phyloP scores from a whole-genome alignment of 345 rosid genomes.

The Eucalyptus sp. region DNA sequence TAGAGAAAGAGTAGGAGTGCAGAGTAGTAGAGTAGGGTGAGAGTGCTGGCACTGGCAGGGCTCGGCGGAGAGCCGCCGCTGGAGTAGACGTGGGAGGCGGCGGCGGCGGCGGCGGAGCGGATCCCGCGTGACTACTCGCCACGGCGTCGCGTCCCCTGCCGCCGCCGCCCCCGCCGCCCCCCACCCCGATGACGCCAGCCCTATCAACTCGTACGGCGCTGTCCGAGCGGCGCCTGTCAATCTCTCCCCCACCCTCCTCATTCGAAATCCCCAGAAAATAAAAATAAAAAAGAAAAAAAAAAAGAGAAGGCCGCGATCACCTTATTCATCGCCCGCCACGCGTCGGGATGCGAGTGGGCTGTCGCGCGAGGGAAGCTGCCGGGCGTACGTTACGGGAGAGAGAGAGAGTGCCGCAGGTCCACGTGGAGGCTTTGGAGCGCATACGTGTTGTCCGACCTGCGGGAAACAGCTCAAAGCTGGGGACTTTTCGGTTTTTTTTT shows the following conservation, averaged over 20 bases:
- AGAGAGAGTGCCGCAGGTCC: not conserved
- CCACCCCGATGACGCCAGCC: not conserved
- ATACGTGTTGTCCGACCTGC: not conserved
- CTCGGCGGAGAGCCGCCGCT: conserved; percentile 4
- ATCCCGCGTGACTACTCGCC: not conserved
- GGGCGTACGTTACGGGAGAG: not conserved
- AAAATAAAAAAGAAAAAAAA: no score
- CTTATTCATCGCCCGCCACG: not conserved
- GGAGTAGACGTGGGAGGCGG: not conserved
- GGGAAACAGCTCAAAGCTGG: not conserved
- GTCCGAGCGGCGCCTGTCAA: not conserved
- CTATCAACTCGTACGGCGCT: not conserved
- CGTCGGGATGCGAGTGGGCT: not conserved
- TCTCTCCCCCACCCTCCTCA: not conserved
- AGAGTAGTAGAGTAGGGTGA: not conserved
- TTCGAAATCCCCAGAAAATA: not conserved
- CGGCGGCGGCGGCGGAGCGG: not conserved
- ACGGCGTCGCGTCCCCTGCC: not conserved
- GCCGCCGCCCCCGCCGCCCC: no score
- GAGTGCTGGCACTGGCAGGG: not conserved
- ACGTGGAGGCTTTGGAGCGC: not conserved
- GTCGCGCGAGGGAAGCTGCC: not conserved
- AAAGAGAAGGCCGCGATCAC: not conserved
- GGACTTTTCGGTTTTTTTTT: not conserved
- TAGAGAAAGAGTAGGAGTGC: not conserved